Conservation (phyloP, 2,329 filamentous ascomycete genomes). For the Scedosporium aurantiacum region DNA sequence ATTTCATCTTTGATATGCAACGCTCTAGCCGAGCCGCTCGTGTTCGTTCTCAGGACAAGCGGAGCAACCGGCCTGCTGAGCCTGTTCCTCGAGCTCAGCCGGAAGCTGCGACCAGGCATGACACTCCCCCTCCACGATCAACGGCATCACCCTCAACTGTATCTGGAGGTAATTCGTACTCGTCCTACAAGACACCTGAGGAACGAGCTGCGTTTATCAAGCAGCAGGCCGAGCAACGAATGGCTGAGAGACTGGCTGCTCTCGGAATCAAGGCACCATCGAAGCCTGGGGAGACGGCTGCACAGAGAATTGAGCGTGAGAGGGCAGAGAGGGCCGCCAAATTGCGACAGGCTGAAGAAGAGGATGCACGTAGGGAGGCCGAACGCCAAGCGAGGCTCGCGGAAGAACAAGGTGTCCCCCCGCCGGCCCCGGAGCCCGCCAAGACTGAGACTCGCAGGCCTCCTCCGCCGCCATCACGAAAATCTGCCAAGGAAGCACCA, state of each 20-base stretch:
- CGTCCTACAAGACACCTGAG: slow-evolving; percentile 80
- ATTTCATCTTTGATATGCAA: slow-evolving; percentile 96
- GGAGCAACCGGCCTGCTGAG: slow-evolving; percentile 29
- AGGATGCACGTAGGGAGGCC: slow-evolving; percentile 78
- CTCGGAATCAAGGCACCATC: slow-evolving; percentile 77
- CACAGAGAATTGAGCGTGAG: slow-evolving; percentile 82
- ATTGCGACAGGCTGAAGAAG: slow-evolving; percentile 80
- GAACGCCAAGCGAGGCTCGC: slow-evolving; percentile 76
- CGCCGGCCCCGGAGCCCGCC: slow-evolving; percentile 37
- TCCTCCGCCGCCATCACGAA: slow-evolving; percentile 70
- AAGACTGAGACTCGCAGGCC: slow-evolving; percentile 50
- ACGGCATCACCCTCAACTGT: slow-evolving; percentile 36
- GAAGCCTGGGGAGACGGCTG: slow-evolving; percentile 68
- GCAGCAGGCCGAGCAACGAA: slow-evolving; percentile 90
- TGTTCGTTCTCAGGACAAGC: slow-evolving; percentile 49
- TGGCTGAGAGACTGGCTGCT: slow-evolving; percentile 90
- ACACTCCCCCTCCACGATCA: slow-evolving; percentile 18
- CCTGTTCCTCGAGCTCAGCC: slow-evolving; percentile 30
- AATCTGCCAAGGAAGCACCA: slow-evolving; percentile 47
- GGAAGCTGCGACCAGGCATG: slow-evolving; percentile 37
- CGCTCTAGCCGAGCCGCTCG: slow-evolving; percentile 70
- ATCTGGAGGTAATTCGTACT: slow-evolving; percentile 55
- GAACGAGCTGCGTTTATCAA: slow-evolving; percentile 94
- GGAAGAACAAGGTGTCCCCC: slow-evolving; percentile 59
- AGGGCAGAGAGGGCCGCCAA: slow-evolving; percentile 78